Conservation (phyloP, 202 grass and related monocot species). For the Panicum hallii region DNA sequence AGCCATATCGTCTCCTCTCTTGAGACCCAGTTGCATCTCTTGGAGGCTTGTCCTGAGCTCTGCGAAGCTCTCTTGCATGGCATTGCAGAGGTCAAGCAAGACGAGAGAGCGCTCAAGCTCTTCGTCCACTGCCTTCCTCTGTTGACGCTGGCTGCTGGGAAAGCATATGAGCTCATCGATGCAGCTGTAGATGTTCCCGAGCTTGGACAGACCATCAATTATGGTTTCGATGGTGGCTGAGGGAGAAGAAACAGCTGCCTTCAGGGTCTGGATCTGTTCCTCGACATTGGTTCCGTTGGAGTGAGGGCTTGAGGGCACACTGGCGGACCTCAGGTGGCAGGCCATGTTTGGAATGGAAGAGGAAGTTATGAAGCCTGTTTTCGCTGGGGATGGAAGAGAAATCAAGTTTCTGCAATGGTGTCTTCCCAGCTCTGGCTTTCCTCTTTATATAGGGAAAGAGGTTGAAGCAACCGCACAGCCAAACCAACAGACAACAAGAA, state of each 20-base stretch:
- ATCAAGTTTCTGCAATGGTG: neutral
- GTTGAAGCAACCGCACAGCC: neutral
- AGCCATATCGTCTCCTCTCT: conserved; percentile 33
- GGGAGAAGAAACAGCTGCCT: neutral
- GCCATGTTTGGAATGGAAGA: conserved; percentile 24
- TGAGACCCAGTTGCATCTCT: conserved; percentile 40
- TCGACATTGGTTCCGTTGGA: conserved; percentile 35
- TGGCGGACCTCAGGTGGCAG: conserved; percentile 45
- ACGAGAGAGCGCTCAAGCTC: conserved; percentile 52
- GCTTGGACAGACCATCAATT: conserved; percentile 21
- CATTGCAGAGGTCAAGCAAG: conserved; percentile 58
- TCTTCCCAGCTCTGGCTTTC: neutral
- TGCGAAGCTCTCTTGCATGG: conserved; percentile 35
- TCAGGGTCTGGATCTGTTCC: conserved; percentile 41
- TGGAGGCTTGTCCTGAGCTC: conserved; percentile 38
- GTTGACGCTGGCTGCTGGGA: conserved; percentile 27
- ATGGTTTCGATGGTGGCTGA: conserved; percentile 23
- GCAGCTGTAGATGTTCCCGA: conserved; percentile 32
- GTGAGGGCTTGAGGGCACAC: conserved; percentile 46
- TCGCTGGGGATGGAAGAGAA: neutral
- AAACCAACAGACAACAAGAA: neutral
- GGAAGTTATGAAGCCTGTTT: neutral
- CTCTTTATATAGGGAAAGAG: neutral
- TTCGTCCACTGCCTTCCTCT: conserved; percentile 50
- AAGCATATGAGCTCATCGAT: conserved; percentile 50